Conservation (phyloP, 257 asterid species). For the Mentha longifolia region DNA sequence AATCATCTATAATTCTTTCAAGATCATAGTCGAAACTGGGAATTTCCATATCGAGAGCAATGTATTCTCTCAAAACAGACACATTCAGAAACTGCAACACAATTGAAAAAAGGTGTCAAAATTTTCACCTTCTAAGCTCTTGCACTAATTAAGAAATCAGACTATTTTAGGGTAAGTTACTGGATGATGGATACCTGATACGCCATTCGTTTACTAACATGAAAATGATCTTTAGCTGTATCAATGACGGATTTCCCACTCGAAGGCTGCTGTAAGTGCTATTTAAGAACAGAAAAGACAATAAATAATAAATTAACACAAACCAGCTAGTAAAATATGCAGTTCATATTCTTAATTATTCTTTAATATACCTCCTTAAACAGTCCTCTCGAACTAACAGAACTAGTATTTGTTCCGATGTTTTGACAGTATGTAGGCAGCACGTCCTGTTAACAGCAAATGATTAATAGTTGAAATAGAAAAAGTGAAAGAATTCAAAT, state of each 20-base stretch:
- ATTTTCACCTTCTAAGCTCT: no score
- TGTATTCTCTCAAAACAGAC: slow-evolving; percentile 59
- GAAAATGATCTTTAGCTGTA: not conserved
- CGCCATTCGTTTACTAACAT: not conserved
- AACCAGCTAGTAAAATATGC: not conserved
- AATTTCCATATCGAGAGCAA: slow-evolving; percentile 52
- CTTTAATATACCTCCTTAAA: not conserved
- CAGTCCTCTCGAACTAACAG: not conserved
- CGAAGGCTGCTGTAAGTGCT: slow-evolving; percentile 15
- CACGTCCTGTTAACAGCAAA: no score
- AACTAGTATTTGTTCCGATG: not conserved
- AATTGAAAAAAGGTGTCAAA: no score
- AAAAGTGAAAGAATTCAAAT: not conserved
- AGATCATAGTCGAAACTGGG: slow-evolving; percentile 39
- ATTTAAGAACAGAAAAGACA: not conserved
- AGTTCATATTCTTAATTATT: not conserved
- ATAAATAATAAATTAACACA: no score
- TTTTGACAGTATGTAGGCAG: not conserved
- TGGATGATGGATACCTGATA: slow-evolving; percentile 35
- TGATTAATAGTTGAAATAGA: no score
- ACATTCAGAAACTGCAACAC: slow-evolving; percentile 53
- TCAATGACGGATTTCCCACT: not conserved
- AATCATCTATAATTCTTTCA: slow-evolving; percentile 62
- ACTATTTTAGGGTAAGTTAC: not conserved
- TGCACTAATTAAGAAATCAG: no score